These are phyloP conservation scores for Trichoderma citrinoviride DNA, from an alignment of 2,329 filamentous ascomycete species.

Conservation along the genomic window DNA sequence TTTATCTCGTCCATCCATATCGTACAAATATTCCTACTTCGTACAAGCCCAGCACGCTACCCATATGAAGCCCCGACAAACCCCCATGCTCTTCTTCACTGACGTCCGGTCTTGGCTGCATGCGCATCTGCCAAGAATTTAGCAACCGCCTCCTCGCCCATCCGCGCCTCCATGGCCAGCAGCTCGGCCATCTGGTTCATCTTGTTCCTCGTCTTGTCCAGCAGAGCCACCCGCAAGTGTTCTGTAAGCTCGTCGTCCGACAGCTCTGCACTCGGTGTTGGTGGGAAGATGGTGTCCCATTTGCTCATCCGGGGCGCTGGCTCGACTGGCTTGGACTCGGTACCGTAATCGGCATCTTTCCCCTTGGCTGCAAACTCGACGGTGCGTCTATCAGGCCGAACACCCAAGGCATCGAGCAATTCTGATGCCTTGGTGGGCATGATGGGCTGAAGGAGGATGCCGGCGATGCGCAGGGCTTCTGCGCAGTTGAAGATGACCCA, in stretches of 20 bases:
- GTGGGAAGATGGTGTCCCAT: conserved; percentile 52
- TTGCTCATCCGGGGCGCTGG: conserved; percentile 36
- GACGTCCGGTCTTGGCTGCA: conserved; percentile 14
- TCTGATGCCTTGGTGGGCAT: conserved; percentile 75
- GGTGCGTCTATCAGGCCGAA: conserved; percentile 59
- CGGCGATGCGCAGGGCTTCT: conserved; percentile 74
- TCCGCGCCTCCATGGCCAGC: conserved; percentile 33
- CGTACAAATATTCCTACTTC: background rate
- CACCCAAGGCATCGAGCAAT: conserved; percentile 75
- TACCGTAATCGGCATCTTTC: conserved; percentile 69
- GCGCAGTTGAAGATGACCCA: conserved; percentile 66
- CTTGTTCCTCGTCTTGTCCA: conserved; percentile 29
- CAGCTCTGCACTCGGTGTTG: conserved; percentile 31
- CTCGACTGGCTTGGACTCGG: conserved; percentile 28
- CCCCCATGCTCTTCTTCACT: background rate
- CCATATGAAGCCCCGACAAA: background rate
- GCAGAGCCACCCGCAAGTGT: conserved; percentile 23
- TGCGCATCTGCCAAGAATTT: conserved; percentile 26
- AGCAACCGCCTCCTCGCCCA: conserved; percentile 28
- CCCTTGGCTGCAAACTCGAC: conserved; percentile 62
- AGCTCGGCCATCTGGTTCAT: conserved; percentile 31
- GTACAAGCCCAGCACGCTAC: background rate
- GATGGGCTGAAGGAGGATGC: conserved; percentile 85
- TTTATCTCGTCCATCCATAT: background rate
- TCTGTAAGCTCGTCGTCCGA: conserved; percentile 28